phyloP scores from a whole-genome alignment of 192 early-diverging fungal species.

The Funneliformis geosporum region DNA sequence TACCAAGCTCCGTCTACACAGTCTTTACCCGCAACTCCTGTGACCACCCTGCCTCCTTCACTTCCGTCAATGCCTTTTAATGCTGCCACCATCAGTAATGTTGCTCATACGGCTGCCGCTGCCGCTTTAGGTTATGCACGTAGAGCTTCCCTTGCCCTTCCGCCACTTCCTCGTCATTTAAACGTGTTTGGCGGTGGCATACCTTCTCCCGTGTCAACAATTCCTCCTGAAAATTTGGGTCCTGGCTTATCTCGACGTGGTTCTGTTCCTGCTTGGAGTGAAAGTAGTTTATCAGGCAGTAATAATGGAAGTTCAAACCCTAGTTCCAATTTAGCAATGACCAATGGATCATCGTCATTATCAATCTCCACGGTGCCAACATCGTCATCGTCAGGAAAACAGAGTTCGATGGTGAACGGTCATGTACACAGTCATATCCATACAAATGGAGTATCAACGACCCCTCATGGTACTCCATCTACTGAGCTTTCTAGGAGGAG shows the following conservation, averaged over 20 bases:
- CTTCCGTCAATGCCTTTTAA: conserved; percentile 13
- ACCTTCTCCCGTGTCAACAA: conserved; percentile 7
- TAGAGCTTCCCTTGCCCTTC: conserved; percentile 22
- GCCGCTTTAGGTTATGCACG: conserved; percentile 21
- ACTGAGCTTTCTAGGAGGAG: background rate
- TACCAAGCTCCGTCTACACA: conserved; percentile 29
- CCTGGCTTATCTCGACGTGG: conserved; percentile 12
- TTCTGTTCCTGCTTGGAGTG: conserved; percentile 27
- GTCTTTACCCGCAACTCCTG: conserved; percentile 21
- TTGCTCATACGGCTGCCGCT: conserved; percentile 3
- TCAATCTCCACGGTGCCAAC: background rate
- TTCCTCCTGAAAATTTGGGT: conserved; percentile 8
- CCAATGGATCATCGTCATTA: background rate
- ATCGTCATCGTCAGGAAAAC: conserved; percentile 2
- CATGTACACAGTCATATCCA: background rate
- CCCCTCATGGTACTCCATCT: background rate
- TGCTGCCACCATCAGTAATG: conserved; percentile 6
- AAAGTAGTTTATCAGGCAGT: conserved; percentile 22
- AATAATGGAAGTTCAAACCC: conserved; percentile 5
- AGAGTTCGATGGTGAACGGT: background rate
- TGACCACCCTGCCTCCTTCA: conserved; percentile 20
- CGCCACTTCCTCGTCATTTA: conserved; percentile 16
- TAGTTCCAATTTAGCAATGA: background rate
- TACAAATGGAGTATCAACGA: background rate
- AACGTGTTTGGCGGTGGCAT: background rate